Percentiles rank a stretch among this genome's conserved stretches.
Conservation (phyloP, 1,284 basidiomycete species). For the Volvariella volvacea region DNA sequence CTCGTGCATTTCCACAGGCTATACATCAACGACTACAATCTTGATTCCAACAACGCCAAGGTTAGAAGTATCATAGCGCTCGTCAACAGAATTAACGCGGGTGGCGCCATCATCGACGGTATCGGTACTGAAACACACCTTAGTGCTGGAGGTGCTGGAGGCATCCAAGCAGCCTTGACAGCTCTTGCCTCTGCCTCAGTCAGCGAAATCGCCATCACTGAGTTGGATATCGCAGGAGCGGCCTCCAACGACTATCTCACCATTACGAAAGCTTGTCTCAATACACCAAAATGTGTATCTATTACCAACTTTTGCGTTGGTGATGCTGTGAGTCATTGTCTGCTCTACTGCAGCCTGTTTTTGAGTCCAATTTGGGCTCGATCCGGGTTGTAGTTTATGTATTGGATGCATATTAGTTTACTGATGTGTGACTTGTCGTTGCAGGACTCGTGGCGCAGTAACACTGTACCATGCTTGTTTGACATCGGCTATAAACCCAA, state of each 20-base stretch:
- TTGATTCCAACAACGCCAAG: constrained; percentile 23
- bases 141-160: constrained; percentile 23
- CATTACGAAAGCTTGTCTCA: too few relatives aligned
- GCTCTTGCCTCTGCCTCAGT: constrained; percentile 28
- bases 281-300: constrained; percentile 31
- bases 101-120: too few relatives aligned
- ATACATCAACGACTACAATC: too few relatives aligned
- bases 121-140: constrained; percentile 21
- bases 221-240: constrained; percentile 22
- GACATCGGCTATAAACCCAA: constrained; percentile 34
- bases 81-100: constrained; percentile 15
- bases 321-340: constrained; percentile 15
- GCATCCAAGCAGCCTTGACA: constrained; percentile 22
- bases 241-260: constrained; percentile 29
- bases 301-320: constrained; percentile 36
- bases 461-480: constrained; percentile 27
- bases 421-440: too few relatives aligned
- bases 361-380: not conserved
- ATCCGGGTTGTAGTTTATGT: too few relatives aligned
- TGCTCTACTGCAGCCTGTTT: constrained; percentile 16
- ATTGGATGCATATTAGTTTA: too few relatives aligned
- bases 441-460: constrained; percentile 34
- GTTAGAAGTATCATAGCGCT: constrained; percentile 18
- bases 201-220: constrained; percentile 36
- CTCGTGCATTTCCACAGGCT: too few relatives aligned